Base-by-base conservation (phyloP, 2,329 filamentous ascomycete species). In the Scleromitrula shiraiana region DNA sequence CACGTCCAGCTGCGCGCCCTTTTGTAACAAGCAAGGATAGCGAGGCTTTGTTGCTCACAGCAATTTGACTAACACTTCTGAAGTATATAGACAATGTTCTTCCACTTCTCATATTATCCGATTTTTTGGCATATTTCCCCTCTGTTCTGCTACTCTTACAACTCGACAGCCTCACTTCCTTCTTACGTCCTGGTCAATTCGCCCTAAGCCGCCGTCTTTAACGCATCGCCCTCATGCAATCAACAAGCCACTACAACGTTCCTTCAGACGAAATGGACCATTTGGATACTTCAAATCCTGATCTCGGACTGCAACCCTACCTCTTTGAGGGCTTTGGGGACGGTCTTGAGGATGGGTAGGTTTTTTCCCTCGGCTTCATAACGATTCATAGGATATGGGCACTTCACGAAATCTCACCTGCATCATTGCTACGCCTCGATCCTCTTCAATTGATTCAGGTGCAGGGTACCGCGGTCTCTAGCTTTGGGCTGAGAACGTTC, bases 321-420 rank as follows among this genome's bases (percentile, higher is more conserved):
- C 33, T 17, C 17, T 2, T 0, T 4, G 12, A 6, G 33, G 33
- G 33, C 15, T 6, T 4, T 1, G 33, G 10, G 15, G 33, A 17
- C 2, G 35, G 7, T 17, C 14, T 33, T 46, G 43, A 30, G 43
- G 33, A 14, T 27, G 43, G 43, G 43, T 46, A 23, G 39, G 43
- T 46, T 46, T 46, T 46, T 46, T 46, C 39, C 39, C 30, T 35
- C 6, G 5, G 8, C 20, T 29, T 41, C 19, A 24, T 15, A n/a
- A n/a, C n/a, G n/a, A n/a, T n/a, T n/a, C n/a, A n/a, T n/a, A n/a
- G n/a, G n/a, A n/a, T n/a, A n/a, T n/a, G n/a, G n/a, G n/a, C n/a
- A n/a, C n/a, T n/a, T n/a, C n/a, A n/a, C n/a, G n/a, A n/a, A n/a
- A n/a, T n/a, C n/a, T n/a, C n/a, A n/a, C n/a, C n/a, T n/a, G n/a